Conservation (phyloP, 2,329 filamentous ascomycete species). For the Pyrenophora graminea region DNA sequence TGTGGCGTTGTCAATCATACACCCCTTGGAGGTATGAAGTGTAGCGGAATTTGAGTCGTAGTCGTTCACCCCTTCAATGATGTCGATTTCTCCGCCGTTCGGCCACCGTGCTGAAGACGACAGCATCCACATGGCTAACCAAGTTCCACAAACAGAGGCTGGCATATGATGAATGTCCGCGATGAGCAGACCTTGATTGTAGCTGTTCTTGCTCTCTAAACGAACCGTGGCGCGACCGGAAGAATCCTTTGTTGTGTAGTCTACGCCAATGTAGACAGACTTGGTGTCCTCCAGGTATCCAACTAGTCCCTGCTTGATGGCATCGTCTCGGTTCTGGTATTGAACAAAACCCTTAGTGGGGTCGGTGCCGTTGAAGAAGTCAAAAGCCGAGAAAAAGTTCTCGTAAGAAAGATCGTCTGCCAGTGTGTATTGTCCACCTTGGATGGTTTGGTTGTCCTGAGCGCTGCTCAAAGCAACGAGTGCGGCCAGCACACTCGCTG, state of each 20-base stretch:
- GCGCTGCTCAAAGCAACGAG: slow-evolving; percentile 7
- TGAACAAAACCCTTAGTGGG: slow-evolving; percentile 40
- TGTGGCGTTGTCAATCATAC: slow-evolving; percentile 26
- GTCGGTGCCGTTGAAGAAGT: slow-evolving; percentile 35
- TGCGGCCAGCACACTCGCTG: slow-evolving; percentile 16
- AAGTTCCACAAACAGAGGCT: slow-evolving; percentile 32
- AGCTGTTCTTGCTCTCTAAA: slow-evolving; percentile 36
- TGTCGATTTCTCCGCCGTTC: slow-evolving; percentile 41
- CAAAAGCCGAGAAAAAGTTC: slow-evolving; percentile 42
- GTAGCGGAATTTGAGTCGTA: slow-evolving; percentile 34
- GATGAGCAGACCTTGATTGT: slow-evolving; percentile 38
- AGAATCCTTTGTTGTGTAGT: slow-evolving; percentile 39
- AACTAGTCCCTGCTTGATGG: slow-evolving; percentile 19
- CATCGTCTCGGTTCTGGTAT: slow-evolving; percentile 27
- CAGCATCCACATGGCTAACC: slow-evolving; percentile 44
- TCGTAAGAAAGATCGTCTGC: slow-evolving; percentile 34
- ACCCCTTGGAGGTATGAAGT: slow-evolving; percentile 38
- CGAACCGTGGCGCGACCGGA: slow-evolving; percentile 38
- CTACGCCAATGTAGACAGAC: slow-evolving; percentile 48
- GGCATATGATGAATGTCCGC: slow-evolving; percentile 46
- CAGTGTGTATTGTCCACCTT: slow-evolving; percentile 23
- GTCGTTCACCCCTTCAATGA: slow-evolving; percentile 45
- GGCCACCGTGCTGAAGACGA: slow-evolving; percentile 39
- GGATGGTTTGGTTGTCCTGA: not conserved
- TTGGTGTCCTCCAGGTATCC: slow-evolving; percentile 25